Evolutionary conservation across 306 rosid genomes (phyloP).

Genomic region (Cucurbita ficifolia): DNA sequence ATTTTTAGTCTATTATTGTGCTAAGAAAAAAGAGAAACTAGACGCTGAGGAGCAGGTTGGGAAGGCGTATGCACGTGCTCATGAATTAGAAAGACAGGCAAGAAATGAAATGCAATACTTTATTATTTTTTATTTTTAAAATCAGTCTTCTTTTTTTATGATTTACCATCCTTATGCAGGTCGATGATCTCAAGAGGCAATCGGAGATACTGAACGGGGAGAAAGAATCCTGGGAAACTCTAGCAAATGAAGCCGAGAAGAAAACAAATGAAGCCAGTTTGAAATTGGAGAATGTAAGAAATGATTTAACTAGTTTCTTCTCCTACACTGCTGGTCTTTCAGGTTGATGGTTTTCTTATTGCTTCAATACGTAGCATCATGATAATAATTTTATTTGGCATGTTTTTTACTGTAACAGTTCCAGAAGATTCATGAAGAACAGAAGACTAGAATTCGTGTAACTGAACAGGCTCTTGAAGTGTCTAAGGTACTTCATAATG

Average conservation of each 20-base stretch:
- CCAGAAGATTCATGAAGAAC: conserved; percentile 60
- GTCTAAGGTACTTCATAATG: conserved; percentile 59
- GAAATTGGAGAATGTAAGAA: conserved; percentile 50
- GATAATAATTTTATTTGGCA: neutral
- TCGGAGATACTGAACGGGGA: conserved; percentile 37
- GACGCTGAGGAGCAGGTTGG: conserved; percentile 56
- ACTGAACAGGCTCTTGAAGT: conserved; percentile 79
- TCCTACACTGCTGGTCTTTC: neutral
- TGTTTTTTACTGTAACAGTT: conserved; percentile 25
- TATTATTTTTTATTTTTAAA: neutral
- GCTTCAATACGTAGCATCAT: neutral
- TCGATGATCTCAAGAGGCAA: conserved; percentile 41
- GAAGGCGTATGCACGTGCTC: conserved; percentile 80
- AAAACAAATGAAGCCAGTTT: conserved; percentile 39
- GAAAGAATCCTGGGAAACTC: conserved; percentile 49
- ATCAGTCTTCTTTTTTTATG: neutral
- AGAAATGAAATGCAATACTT: conserved; percentile 9
- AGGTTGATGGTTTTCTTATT: neutral
- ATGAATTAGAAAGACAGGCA: conserved; percentile 76
- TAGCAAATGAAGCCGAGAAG: conserved; percentile 39
- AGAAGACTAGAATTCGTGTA: conserved; percentile 45
- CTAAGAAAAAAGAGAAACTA: conserved; percentile 44
- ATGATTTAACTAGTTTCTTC: conserved; percentile 4
- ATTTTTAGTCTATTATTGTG: neutral
- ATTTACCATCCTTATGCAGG: conserved; percentile 25